Evolutionary conservation across 2,329 filamentous ascomycete genomes (phyloP).

Genomic region (Exophiala sp.): DNA sequence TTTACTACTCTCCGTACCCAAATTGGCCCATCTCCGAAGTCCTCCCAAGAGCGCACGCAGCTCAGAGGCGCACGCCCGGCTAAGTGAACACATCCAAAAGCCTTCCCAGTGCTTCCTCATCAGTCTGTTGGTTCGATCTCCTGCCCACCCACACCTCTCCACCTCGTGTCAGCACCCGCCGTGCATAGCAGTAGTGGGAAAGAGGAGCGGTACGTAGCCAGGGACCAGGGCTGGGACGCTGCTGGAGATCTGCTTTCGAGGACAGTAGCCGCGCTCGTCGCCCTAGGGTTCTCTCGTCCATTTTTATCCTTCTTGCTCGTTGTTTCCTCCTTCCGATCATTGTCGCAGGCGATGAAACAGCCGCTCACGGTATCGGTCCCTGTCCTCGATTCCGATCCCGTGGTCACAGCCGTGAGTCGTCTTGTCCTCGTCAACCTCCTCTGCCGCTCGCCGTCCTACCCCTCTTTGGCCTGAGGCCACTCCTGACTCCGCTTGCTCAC

Average conservation of each 20-base stretch:
- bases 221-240: constrained; percentile 10
- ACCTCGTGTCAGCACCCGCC: background rate
- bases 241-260: constrained; percentile 4
- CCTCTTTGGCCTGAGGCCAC: constrained; percentile 14
- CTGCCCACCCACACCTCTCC: background rate
- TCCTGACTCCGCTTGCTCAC: constrained; percentile 6
- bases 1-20: background rate
- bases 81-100: background rate
- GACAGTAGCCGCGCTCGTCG: constrained; percentile 22
- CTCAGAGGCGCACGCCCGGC: too few species aligned
- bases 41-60: too few species aligned
- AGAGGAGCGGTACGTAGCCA: constrained; percentile 7
- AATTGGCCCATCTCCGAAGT: too few species aligned
- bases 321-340: constrained; percentile 20
- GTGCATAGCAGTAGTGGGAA: background rate
- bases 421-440: constrained; percentile 20
- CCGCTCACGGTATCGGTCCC: constrained; percentile 14
- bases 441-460: constrained; percentile 23
- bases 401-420: constrained; percentile 7
- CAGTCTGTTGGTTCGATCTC: background rate
- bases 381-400: constrained; percentile 17
- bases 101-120: background rate
- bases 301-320: constrained; percentile 10
- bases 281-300: constrained; percentile 11
- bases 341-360: constrained; percentile 26